These are phyloP conservation scores for Polytrichum formosum DNA, from an alignment of 225 moss, liverwort and hornwort species.

Conservation along the genomic window DNA sequence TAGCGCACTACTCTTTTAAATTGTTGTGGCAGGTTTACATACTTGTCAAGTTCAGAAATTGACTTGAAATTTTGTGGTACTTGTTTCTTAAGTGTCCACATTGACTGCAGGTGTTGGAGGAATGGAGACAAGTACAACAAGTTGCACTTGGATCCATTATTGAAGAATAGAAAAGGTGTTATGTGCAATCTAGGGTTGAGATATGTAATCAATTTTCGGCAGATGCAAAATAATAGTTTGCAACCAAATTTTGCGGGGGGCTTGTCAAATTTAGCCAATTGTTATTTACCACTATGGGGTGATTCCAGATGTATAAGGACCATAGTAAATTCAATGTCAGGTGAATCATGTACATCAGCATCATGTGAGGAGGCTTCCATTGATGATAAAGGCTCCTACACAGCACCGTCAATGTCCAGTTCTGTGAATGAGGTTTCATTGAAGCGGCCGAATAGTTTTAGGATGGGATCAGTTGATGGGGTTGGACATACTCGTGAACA, in stretches of 20 bases:
- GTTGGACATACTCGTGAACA: conserved; percentile 21
- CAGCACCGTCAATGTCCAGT: conserved; percentile 15
- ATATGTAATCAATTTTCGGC: conserved; percentile 20
- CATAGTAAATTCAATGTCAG: conserved; percentile 23
- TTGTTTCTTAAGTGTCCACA: background rate
- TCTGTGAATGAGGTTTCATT: conserved; percentile 23
- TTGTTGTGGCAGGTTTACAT: background rate
- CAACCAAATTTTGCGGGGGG: conserved; percentile 36
- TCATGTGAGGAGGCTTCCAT: conserved; percentile 26
- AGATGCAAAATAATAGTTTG: conserved; percentile 34
- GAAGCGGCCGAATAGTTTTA: conserved; percentile 21
- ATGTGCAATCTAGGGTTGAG: conserved; percentile 15
- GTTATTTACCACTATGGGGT: conserved; percentile 21
- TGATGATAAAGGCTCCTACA: conserved; percentile 20
- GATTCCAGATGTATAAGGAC: conserved; percentile 27
- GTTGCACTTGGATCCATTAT: conserved; percentile 13
- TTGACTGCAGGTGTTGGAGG: conserved; percentile 30
- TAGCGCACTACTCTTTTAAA: background rate
- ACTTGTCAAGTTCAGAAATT: too few species aligned
- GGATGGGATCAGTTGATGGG: conserved; percentile 15
- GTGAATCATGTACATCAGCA: conserved; percentile 24
- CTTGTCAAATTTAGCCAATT: conserved; percentile 34
- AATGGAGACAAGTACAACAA: conserved; percentile 32
- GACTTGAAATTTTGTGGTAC: background rate
- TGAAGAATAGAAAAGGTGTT: conserved; percentile 14